Base-by-base conservation (phyloP, 495 filamentous ascomycete species). In the Lasiosphaeria ovina region DNA sequence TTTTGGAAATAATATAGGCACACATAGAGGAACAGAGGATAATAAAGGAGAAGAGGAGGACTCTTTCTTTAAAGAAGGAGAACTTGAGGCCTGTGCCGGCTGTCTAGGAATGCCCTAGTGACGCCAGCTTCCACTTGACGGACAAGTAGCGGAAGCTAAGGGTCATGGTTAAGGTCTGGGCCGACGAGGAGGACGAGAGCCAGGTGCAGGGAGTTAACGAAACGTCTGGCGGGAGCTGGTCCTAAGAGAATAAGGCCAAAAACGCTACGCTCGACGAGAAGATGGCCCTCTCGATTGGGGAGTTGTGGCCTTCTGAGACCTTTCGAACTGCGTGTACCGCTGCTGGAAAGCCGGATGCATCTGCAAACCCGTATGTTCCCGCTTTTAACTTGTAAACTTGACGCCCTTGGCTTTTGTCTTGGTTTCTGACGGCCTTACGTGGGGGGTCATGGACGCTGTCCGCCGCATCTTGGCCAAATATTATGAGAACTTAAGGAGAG, bases 371-470 rank as follows among this genome's bases (percentile, higher is more conserved):
- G 61, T 63, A 33, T 51, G 61, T 52, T 6, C 6, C 5, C 6
- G 31, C 3, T 14, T 33, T 14, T 48, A 9, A 31, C 3, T 31
- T 40, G 6, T 12, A 40, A 12, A 40, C 6, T 40, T 40, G 11
- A 10, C 16, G 12, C 12, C 4, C 11, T 14, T 45, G 42, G 4
- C 11, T 10, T 6, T 6, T 6, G 6, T n/a, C 16, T 45, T 45
- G 5, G 10, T 6, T 16, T 9, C 42, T 47, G 11, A 48, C 54
- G 35, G 40, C 33, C n/a, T n/a, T n/a, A n/a, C 7, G 31, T 12
- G 59, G 55, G 24, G 16, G n/a, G n/a, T 62, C 17, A 45, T 59
- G 47, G 59, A 62, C 9, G 36, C 55, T 14, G 12, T 65, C 31
- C 33, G n/a, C 12, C 59, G 59, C 4, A 55, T 59, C 0, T 45